Conservation (phyloP, 208 protist genomes). For the Crithidia brevicula region DNA sequence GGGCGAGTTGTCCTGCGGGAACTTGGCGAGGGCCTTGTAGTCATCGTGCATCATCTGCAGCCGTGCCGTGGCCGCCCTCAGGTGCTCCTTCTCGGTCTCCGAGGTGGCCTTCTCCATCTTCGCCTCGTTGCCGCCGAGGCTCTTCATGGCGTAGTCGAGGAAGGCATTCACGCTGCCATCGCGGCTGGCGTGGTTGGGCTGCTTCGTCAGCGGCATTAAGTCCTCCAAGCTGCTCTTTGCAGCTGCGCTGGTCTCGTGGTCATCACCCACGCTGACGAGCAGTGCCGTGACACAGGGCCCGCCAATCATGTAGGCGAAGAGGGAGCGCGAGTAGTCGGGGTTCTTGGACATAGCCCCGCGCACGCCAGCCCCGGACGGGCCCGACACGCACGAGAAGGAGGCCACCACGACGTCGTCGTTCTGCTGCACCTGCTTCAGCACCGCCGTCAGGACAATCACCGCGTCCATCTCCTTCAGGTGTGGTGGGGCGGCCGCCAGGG, state of each 20-base stretch:
- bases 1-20: conserved; percentile 25
- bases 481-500: conserved; percentile 23
- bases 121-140: conserved; percentile 24
- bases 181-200: conserved; percentile 50
- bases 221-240: conserved; percentile 28
- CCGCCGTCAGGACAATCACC: conserved; percentile 44
- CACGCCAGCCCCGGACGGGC: conserved; percentile 30
- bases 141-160: conserved; percentile 48
- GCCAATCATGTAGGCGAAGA: conserved; percentile 59
- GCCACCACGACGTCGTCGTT: conserved; percentile 54
- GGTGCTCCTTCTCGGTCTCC: conserved; percentile 23
- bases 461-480: conserved; percentile 31
- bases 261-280: conserved; percentile 40
- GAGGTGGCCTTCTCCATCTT: conserved; percentile 27
- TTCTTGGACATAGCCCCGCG: conserved; percentile 38
- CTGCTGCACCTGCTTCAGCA: conserved; percentile 47
- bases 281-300: conserved; percentile 52
- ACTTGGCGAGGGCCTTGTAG: conserved; percentile 28
- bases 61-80: conserved; percentile 20
- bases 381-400: conserved; percentile 41
- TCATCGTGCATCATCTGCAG: conserved; percentile 41
- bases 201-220: conserved; percentile 39
- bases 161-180: conserved; percentile 54
- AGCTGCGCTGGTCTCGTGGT: conserved; percentile 22
- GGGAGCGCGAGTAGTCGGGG: conserved; percentile 47